phyloP scores from a whole-genome alignment of 2,329 filamentous ascomycete genomes.

The Mariannaea elegans region DNA sequence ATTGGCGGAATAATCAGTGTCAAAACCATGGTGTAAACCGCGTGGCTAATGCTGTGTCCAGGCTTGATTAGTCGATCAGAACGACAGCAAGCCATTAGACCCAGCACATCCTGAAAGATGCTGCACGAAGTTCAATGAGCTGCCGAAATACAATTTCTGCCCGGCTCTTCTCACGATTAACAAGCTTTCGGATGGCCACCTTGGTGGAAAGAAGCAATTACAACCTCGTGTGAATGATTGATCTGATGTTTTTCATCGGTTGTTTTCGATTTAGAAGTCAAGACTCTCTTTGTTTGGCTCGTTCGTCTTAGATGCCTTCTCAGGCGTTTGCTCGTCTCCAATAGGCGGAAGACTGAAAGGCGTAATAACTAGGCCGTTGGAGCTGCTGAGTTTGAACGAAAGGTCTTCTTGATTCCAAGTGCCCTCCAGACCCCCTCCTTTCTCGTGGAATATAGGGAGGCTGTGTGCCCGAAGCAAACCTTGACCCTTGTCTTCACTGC shows the following conservation, averaged over 20 bases:
- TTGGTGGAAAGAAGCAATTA: too few species aligned
- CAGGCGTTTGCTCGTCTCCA: slow-evolving; percentile 69
- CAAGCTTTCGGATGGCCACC: too few species aligned
- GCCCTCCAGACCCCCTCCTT: slow-evolving; percentile 78
- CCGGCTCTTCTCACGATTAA: too few species aligned
- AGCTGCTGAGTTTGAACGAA: slow-evolving; percentile 86
- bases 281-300: slow-evolving; percentile 71
- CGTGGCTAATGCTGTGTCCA: too few species aligned
- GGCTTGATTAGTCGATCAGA: too few species aligned
- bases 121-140: neutral
- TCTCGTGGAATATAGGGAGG: slow-evolving; percentile 86
- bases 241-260: too few species aligned
- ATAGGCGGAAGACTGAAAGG: slow-evolving; percentile 90
- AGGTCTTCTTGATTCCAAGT: slow-evolving; percentile 82
- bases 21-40: too few species aligned
- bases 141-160: too few species aligned
- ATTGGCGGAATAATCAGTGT: too few species aligned
- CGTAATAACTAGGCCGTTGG: slow-evolving; percentile 82
- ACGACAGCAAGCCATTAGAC: too few species aligned
- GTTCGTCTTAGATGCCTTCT: slow-evolving; percentile 53
- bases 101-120: too few species aligned
- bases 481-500: slow-evolving; percentile 78
- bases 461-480: slow-evolving; percentile 86
- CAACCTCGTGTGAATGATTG: too few species aligned
- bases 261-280: slow-evolving; percentile 68